Conservation (phyloP, 306 rosid species). For the Cucurbita moschata region DNA sequence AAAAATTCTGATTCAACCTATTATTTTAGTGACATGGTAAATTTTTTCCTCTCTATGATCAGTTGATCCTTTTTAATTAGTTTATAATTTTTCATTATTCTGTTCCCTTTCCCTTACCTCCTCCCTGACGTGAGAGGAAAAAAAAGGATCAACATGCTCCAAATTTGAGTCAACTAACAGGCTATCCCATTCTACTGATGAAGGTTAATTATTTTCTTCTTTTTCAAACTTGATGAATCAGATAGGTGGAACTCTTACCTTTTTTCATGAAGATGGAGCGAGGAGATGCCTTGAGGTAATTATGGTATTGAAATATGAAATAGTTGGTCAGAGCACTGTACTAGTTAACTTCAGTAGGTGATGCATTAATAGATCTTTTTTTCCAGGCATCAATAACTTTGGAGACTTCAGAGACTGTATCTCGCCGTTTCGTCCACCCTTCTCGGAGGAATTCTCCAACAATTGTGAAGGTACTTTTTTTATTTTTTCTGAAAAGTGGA, state of each 20-base stretch:
- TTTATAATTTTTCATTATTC: neutral
- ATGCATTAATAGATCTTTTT: constrained; percentile 13
- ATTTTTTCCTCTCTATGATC: neutral
- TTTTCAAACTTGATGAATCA: constrained; percentile 17
- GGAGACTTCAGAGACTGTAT: constrained; percentile 89
- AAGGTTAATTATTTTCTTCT: neutral
- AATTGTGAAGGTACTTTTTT: constrained; percentile 55
- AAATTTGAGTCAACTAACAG: neutral
- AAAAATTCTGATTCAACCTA: constrained; percentile 76
- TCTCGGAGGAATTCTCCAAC: constrained; percentile 94
- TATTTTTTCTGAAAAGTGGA: neutral
- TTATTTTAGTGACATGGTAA: constrained; percentile 92
- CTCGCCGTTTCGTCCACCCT: constrained; percentile 63
- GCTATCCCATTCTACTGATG: neutral
- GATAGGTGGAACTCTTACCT: constrained; percentile 96
- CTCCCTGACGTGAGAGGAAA: neutral
- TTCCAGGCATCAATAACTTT: constrained; percentile 63
- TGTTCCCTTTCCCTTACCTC: neutral
- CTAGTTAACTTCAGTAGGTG: constrained; percentile 4
- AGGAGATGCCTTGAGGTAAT: constrained; percentile 97
- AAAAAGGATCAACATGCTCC: neutral
- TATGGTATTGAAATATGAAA: constrained; percentile 12
- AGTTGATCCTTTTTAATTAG: neutral
- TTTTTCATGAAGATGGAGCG: constrained; percentile 77
- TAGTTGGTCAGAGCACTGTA: neutral